Conservation (phyloP, 495 filamentous ascomycete species). For the Podospora pseudopauciseta region DNA sequence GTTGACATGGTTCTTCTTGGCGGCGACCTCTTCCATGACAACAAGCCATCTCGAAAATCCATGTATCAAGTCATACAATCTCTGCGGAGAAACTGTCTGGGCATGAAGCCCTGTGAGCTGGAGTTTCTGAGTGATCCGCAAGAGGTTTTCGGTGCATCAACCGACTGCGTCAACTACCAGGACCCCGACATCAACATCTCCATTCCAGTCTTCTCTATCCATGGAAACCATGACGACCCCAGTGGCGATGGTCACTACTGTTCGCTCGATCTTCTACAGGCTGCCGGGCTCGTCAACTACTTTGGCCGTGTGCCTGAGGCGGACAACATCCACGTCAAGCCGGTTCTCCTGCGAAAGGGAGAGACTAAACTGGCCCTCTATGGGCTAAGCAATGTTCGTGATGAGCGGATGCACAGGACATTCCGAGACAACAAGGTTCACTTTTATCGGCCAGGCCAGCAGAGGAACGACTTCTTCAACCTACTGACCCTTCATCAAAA, state of each 20-base stretch:
- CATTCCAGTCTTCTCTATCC: constrained; percentile 96
- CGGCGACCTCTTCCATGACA: constrained; percentile 97
- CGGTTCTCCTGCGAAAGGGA: constrained; percentile 89
- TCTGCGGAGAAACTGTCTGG: constrained; percentile 86
- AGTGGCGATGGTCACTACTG: constrained; percentile 88
- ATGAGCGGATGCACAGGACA: constrained; percentile 89
- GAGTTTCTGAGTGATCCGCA: constrained; percentile 91
- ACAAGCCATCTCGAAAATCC: constrained; percentile 91
- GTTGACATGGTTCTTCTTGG: constrained; percentile 95
- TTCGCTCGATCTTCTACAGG: constrained; percentile 84
- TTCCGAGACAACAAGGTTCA: constrained; percentile 91
- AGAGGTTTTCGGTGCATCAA: constrained; percentile 79
- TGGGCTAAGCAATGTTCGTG: constrained; percentile 92
- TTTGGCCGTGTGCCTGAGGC: constrained; percentile 88
- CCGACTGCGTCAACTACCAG: constrained; percentile 94
- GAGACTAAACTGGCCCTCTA: constrained; percentile 92
- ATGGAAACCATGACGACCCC: constrained; percentile 98
- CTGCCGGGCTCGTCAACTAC: constrained; percentile 91
- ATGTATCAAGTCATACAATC: constrained; percentile 98
- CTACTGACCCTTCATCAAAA: constrained; percentile 96
- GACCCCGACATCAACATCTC: constrained; percentile 97
- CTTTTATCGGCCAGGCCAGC: constrained; percentile 80
- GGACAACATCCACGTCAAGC: constrained; percentile 88
- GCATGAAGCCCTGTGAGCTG: constrained; percentile 91
- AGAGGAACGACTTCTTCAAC: constrained; percentile 94